Base-by-base conservation (phyloP, 495 filamentous ascomycete species). In the Penicillium turbatum region DNA sequence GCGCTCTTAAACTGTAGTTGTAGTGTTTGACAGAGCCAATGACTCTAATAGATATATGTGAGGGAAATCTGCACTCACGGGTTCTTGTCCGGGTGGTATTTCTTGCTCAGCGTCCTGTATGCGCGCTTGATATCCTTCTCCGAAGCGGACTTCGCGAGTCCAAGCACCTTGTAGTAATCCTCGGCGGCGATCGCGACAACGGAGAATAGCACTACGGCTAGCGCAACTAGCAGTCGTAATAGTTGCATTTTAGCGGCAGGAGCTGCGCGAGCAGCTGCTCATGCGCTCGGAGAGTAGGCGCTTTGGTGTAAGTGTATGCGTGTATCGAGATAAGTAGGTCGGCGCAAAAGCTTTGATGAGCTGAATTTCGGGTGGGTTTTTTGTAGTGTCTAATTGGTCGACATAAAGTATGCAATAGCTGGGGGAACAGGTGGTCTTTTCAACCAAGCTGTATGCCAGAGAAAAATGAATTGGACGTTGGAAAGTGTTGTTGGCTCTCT, bases 61-160 rank as follows among this genome's bases (percentile, higher is more conserved):
- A 34, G 5, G 31, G 24, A 9, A 34, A 15, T 8, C 5, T 10
- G 15, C 9, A 80, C 87, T 62, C 74, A 95, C 89, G 93, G 93
- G 58, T 99, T 99, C 81, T 99, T 99, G 68, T 99, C 93, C 1
- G 93, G 93, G 63, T 99, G 93, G 70, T 80, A 96, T 73, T 96
- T 95, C 72, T 97, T 97, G 79, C 88, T 93, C 5, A 97, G 74
- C 43, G 82, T 86, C 44, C 90, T 83, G 71, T 99, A 99, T 31
- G 93, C 95, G n/a, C 86, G 84, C 72, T 97, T 99, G 72, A 98
- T 91, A 64, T 97, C 90, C 60, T 82, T 83, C 43, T 96, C 92
- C 12, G 82, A 87, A 3, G 93, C 92, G 17, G 82, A 76, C 66
- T 86, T 90, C 64, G 87, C 79, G 62, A 98, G 68, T 43, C 87